Base-by-base conservation (phyloP, 805 yeast genomes). In the Hanseniaspora lachancei region DNA sequence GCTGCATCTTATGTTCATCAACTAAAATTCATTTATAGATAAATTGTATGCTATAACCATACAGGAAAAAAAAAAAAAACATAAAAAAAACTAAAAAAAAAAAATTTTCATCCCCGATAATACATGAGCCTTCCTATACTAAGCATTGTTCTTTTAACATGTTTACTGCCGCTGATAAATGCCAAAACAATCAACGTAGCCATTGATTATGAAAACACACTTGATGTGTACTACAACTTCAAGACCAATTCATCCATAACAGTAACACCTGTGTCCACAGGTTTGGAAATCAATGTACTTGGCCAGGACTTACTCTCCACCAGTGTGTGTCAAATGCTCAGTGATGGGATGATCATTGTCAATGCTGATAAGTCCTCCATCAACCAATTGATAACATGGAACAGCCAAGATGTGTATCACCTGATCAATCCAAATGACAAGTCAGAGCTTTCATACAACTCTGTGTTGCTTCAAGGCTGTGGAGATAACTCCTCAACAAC, bases 261-360 rank as follows among this genome's bases (percentile, higher is more conserved):
- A 21, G 61, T 64, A 24, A 54, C 49, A 15, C 56, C 65, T 5
- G 58, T 55, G 32, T 59, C 58, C 24, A 58, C 58, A 13, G 66
- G 66, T 23, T 52, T 64, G 47, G 47, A 57, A 41, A 55, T 63
- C 27, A 59, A 59, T n/a, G 59, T 53, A 9, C 48, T 38, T 6
- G 49, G 41, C 9, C 21, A 16, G 3, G 21, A 40, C 2, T 12
- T 27, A 1, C 20, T 16, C 15, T 39, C 34, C n/a, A 15, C 39
- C 6, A 50, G 52, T 23, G 57, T 58, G 3, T 64, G 66, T 44
- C 58, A 55, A 34, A 58, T 60, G n/a, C 40, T 64, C 46, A 57
- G 57, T 18, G 60, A 62, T 20, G 66, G 66, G 46, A 63, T 63
- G 65, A 53, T 64, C 27, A 59, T 64, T 53, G 54, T 59, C 18